Percentiles rank a stretch among this genome's conserved stretches.
Evolutionary conservation across 352 stramenopile genomes (phyloP).

Genomic region (Salisapilia sapeloensis): DNA sequence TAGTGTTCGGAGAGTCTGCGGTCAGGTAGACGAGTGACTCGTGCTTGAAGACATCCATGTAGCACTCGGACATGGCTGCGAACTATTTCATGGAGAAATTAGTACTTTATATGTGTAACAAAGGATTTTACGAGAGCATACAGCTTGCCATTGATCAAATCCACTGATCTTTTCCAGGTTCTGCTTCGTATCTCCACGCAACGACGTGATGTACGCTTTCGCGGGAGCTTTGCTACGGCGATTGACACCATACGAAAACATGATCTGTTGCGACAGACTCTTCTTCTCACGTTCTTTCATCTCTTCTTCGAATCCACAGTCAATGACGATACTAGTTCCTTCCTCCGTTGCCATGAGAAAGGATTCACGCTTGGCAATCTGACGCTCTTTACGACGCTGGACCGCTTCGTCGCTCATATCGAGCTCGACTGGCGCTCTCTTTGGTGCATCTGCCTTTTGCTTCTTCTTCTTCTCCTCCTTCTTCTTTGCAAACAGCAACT

Average conservation of each 20-base stretch:
- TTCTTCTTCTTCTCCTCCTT: slow-evolving; percentile 78
- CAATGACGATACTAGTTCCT: slow-evolving; percentile 76
- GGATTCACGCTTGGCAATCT: slow-evolving; percentile 45
- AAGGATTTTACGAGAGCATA: slow-evolving; percentile 5
- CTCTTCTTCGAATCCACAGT: slow-evolving; percentile 88
- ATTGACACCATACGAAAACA: slow-evolving; percentile 80
- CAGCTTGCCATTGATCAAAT: slow-evolving; percentile 69
- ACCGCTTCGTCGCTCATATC: slow-evolving; percentile 72
- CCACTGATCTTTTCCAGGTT: slow-evolving; percentile 85
- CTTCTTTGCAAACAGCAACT: slow-evolving; percentile 49
- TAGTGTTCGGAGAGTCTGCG: slow-evolving; percentile 85
- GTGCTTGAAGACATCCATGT: slow-evolving; percentile 64
- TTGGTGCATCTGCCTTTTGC: slow-evolving; percentile 17
- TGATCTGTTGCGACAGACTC: slow-evolving; percentile 88
- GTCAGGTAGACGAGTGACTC: slow-evolving; percentile 90
- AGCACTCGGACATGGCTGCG: slow-evolving; percentile 26
- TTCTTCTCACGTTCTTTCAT: slow-evolving; percentile 89
- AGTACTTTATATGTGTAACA: slow-evolving; percentile 12
- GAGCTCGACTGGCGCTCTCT: slow-evolving; percentile 26
- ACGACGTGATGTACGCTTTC: slow-evolving; percentile 47
- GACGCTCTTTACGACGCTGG: slow-evolving; percentile 30
- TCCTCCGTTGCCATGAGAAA: slow-evolving; percentile 76
- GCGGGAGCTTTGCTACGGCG: slow-evolving; percentile 23
- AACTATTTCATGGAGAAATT: slow-evolving; percentile 21
- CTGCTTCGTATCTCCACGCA: slow-evolving; percentile 46